phyloP scores from a whole-genome alignment of 2,329 filamentous ascomycete species.

The Diaporthe batatas region DNA sequence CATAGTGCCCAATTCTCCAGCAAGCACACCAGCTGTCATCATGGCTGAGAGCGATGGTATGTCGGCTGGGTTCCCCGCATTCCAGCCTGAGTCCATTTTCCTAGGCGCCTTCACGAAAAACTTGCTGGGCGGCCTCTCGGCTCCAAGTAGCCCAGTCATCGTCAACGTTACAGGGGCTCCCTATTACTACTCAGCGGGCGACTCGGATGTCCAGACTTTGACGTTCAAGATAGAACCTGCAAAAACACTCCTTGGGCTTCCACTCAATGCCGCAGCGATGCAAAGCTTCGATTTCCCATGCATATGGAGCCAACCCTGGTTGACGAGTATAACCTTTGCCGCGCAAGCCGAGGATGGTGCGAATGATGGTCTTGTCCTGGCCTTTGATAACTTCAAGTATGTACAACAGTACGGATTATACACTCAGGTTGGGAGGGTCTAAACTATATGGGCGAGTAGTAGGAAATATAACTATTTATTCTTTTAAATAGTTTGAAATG shows the following conservation, averaged over 20 bases:
- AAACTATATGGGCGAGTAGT: too few species aligned
- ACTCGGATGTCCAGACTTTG: too few species aligned
- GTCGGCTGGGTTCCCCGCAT: too few species aligned
- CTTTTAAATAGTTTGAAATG: too few species aligned
- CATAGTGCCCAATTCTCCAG: not conserved
- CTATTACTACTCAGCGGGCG: too few species aligned
- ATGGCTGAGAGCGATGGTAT: not conserved
- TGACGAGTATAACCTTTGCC: not conserved
- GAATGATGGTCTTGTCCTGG: not conserved
- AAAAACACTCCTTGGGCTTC: not conserved
- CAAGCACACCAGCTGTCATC: not conserved
- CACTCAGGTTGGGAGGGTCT: too few species aligned
- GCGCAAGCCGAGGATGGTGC: not conserved
- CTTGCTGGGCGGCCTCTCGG: not conserved
- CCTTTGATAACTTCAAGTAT: not conserved
- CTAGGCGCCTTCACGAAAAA: not conserved
- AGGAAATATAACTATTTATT: too few species aligned
- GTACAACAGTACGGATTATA: too few species aligned
- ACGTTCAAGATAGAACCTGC: not conserved
- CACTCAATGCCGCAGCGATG: not conserved
- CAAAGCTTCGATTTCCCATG: not conserved
- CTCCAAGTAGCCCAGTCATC: not conserved
- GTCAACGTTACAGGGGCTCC: not conserved
- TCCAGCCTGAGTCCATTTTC: not conserved
- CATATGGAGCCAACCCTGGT: accelerated